Evolutionary conservation across 2,329 filamentous ascomycete genomes (phyloP), one percentile per base, ranked within the genome.

Genomic region (Ilyonectria robusta): DNA sequence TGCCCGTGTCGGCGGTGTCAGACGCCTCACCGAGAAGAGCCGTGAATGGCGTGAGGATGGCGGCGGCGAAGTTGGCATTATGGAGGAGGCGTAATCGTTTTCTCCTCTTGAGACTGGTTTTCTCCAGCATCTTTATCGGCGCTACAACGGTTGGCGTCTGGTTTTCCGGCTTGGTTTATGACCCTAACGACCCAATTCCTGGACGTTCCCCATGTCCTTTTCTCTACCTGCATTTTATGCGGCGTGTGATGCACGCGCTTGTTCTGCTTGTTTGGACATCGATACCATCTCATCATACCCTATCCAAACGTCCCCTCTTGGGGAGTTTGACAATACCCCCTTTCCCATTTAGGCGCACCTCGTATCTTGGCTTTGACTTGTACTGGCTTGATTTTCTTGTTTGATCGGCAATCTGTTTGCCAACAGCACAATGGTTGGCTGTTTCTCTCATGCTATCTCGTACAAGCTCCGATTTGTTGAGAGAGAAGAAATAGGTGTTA

Each of bases 31-130:
- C 0, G 93, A 97, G 72, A 89, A 90, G 78, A 96, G 94, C 75
- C 91, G 94, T 53, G 94, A 97, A 73, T 99, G 96, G 96, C 90
- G 95, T 67, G 95, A 98, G 74, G 91, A 92, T 71, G 92, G 92
- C 31, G 92, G 93, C 60, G 94, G 94, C 74, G 91, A 93, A 70
- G 87, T 84, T 23, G 86, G 87, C 51, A 90, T 90, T 72, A 87
- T 86, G 76, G 88, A 90, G 75, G 88, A 90, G 75, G 83, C 88
- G 11, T 91, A 80, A 64, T 40, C 44, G 35, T 26, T 55, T 56
- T 53, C 55, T 54, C 53, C 48, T 59, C 35, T 35, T 64, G 42
- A 67, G 62, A 63, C 66, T 59, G 66, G 54, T 37, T 64, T 61
- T 44, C 26, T 65, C 60, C 59, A 67, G 54, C 46, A 68, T 69